Evolutionary conservation across 2,329 filamentous ascomycete species (phyloP).

Genomic region (Rutstroemia sp.): DNA sequence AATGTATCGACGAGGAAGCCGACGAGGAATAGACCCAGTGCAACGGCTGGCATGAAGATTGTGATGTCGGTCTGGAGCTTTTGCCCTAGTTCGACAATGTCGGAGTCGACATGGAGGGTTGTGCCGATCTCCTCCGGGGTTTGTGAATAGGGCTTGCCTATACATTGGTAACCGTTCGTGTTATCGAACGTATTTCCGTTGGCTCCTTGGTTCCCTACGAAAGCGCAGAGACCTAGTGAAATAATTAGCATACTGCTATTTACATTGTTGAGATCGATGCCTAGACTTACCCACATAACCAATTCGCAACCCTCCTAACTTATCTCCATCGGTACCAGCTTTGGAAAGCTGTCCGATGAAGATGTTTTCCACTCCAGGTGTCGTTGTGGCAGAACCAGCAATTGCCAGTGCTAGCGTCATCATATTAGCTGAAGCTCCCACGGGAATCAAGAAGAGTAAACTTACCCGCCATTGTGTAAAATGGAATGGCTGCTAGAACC

Average conservation of each 20-base stretch:
- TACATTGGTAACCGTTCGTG: conserved; percentile 4
- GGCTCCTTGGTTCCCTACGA: conserved; percentile 1
- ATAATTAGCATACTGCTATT: not conserved
- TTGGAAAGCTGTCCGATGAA: not conserved
- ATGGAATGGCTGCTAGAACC: conserved; percentile 4
- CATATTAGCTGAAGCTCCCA: not conserved
- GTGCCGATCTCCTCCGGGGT: not conserved
- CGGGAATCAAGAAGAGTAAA: not conserved
- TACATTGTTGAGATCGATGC: not conserved
- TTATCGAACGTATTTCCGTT: conserved; percentile 6
- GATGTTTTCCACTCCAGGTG: conserved; percentile 3
- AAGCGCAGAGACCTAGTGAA: conserved; percentile 2
- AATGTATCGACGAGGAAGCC: conserved; percentile 1
- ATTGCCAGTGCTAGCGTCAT: conserved; percentile 2
- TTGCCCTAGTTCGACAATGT: not conserved
- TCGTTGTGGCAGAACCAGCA: conserved; percentile 2
- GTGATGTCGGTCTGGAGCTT: conserved; percentile 4
- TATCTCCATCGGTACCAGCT: not conserved
- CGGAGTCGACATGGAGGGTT: not conserved
- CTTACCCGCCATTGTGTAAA: not conserved
- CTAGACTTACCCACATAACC: conserved; percentile 1
- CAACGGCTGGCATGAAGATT: not conserved
- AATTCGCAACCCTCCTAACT: not conserved
- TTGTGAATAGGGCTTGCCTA: conserved; percentile 3
- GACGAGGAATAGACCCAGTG: not conserved